Base-by-base conservation (phyloP, 2,329 filamentous ascomycete species). In the Aspergillus phoenicis region DNA sequence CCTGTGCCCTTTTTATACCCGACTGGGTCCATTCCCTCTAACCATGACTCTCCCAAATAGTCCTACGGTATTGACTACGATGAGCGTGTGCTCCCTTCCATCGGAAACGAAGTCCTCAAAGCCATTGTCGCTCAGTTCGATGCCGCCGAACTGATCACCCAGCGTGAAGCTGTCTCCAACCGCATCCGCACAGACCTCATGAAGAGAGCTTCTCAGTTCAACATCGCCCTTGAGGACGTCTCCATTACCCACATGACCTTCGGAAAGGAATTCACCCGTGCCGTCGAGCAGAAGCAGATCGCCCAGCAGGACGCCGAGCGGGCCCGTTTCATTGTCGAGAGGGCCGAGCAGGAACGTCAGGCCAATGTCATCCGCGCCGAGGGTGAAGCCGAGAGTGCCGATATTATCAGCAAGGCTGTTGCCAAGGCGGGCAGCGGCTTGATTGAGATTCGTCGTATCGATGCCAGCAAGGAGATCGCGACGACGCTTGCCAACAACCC, bases 191-290 rank as follows among this genome's bases (percentile, higher is more conserved):
- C 86, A 70, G 95, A 99, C 77, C 88, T 99, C 53, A 89, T 95
- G 75, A 93, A 90, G 82, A 93, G 95, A 73, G 95, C 95, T 52
- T 83, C 89, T 73, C 95, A 99, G 80, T 99, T 99, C 88, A 97
- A 99, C 85, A 99, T 99, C 75, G 92, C 93, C 28, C 91, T 99
- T 57, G 95, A 99, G 81, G 95, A 99, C 75, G 95, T 99, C 62
- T 96, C 92, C 75, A 99, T 99, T 80, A 99, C 95, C 64, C 95
- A 99, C 85, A 99, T 99, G 95, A 99, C 95, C 57, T 99, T 99
- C 77, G 95, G 95, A 70, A 94, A 94, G 80, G 95, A 99, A 81
- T 99, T 99, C 85, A 99, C 95, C 63, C 91, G 91, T 80, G 95
- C 95, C 67, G 95, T 99, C 73, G 95, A 99, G 83, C 95, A 99